Percentiles rank a stretch among this genome's conserved stretches.
These are phyloP conservation scores for Caryocar brasiliense DNA, from an alignment of 441 rosid species.

Conservation along the genomic window DNA sequence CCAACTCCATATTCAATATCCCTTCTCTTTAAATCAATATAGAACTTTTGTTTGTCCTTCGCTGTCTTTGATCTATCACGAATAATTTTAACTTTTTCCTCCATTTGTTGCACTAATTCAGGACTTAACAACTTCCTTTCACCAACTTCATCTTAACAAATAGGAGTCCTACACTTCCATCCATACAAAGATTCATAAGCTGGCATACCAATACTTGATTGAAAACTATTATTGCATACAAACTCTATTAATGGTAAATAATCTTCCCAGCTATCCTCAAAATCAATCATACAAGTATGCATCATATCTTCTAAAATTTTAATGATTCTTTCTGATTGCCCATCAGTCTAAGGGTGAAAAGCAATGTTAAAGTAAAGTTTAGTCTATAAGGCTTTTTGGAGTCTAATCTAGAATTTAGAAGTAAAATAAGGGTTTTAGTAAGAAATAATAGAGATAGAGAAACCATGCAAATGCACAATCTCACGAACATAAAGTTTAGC, in stretches of 20 bases:
- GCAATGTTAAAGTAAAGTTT: not conserved
- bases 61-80: too few relatives aligned
- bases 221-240: constrained; percentile 3
- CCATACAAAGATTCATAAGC: not conserved
- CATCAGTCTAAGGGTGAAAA: not conserved
- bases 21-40: not conserved
- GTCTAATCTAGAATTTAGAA: not conserved
- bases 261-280: not conserved
- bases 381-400: not conserved
- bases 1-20: not conserved
- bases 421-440: not conserved
- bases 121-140: not conserved
- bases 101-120: not conserved
- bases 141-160: not conserved
- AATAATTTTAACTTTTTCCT: not conserved
- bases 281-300: not conserved
- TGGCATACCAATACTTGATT: not conserved
- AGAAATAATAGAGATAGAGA: not conserved
- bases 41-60: too few relatives aligned
- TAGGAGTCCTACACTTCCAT: not conserved
- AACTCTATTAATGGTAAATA: not conserved
- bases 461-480: not conserved
- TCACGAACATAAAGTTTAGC: not conserved
- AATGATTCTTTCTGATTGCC: not conserved
- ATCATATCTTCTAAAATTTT: not conserved